Evolutionary conservation across 2,329 filamentous ascomycete species (phyloP).

Genomic region (Alternaria triticina): DNA sequence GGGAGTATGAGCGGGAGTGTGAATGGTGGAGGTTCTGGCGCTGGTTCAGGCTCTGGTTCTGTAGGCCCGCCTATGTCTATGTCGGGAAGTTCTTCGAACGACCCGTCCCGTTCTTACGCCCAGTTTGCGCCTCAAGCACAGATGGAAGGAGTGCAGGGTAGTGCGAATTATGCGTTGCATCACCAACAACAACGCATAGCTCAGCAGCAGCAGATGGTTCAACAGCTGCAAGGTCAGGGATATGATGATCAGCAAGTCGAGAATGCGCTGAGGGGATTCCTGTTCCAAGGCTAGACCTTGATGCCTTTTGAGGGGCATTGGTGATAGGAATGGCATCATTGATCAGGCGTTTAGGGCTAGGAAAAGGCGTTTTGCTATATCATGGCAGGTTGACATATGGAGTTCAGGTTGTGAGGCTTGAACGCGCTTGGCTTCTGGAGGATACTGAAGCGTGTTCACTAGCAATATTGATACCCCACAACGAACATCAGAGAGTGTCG

Average conservation of each 20-base stretch:
- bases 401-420: background rate
- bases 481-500: background rate
- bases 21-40: background rate
- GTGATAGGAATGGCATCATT: background rate
- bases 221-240: constrained; percentile 14
- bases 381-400: background rate
- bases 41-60: background rate
- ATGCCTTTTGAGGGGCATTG: background rate
- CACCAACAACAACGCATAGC: background rate
- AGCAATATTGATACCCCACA: background rate
- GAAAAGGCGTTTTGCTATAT: background rate
- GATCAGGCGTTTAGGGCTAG: background rate
- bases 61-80: background rate
- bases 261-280: constrained; percentile 33
- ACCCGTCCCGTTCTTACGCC: background rate
- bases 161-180: constrained; percentile 10
- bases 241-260: constrained; percentile 36
- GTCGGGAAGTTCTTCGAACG: background rate
- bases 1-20: background rate
- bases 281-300: constrained; percentile 27
- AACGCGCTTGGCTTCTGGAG: background rate
- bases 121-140: background rate
- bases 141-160: background rate
- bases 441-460: background rate
- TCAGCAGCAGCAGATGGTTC: constrained; percentile 13